These are phyloP conservation scores for Acrodontium crateriforme DNA, from an alignment of 2,329 filamentous ascomycete species.

Conservation along the genomic window DNA sequence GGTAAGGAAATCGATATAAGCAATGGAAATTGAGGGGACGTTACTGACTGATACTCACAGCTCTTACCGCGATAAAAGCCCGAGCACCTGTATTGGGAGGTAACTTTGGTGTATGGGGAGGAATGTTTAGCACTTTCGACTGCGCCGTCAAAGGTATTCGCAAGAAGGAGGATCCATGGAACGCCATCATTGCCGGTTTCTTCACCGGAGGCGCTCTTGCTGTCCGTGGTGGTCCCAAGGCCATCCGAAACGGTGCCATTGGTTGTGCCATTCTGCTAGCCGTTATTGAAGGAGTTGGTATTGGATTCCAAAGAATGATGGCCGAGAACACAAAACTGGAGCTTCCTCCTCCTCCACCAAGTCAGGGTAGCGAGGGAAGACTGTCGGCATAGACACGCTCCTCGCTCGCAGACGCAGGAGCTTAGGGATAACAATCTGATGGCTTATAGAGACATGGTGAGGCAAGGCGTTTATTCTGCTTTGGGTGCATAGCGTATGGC, in stretches of 20 bases:
- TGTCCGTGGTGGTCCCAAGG: slow-evolving; percentile 80
- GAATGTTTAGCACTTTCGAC: slow-evolving; percentile 89
- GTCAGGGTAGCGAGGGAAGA: slow-evolving; percentile 17
- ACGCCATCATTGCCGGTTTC: slow-evolving; percentile 94
- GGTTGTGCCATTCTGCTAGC: slow-evolving; percentile 87
- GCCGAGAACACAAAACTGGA: slow-evolving; percentile 77
- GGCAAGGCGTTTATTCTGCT: no score
- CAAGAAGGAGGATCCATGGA: slow-evolving; percentile 97
- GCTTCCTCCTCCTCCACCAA: slow-evolving; percentile 32
- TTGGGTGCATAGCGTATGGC: no score
- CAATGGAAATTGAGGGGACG: not conserved
- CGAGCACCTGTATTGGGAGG: slow-evolving; percentile 90
- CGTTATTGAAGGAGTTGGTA: slow-evolving; percentile 94
- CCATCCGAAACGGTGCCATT: slow-evolving; percentile 88
- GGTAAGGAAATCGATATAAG: slow-evolving; percentile 25
- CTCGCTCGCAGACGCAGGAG: no score
- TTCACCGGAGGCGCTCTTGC: slow-evolving; percentile 89
- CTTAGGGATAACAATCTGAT: no score
- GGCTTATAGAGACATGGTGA: no score
- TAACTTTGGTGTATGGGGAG: slow-evolving; percentile 97
- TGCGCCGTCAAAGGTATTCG: slow-evolving; percentile 79
- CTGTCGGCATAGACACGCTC: slow-evolving; percentile 12
- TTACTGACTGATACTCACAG: slow-evolving; percentile 17
- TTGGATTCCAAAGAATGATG: slow-evolving; percentile 90
- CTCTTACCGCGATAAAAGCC: slow-evolving; percentile 94